These are phyloP conservation scores for Vachellia pachyceras DNA, from an alignment of 306 rosid species.

Conservation along the genomic window DNA sequence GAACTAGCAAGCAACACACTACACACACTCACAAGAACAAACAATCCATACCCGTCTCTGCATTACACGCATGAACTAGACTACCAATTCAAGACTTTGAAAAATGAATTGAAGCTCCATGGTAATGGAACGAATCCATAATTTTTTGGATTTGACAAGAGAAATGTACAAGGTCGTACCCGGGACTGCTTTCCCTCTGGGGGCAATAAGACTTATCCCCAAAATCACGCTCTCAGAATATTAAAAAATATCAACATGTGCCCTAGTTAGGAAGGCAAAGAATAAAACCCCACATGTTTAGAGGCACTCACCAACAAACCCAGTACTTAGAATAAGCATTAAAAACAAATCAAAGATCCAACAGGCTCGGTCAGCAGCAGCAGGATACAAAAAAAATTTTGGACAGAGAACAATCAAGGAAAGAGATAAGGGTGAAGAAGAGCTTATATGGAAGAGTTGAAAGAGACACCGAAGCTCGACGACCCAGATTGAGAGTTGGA, in stretches of 20 bases:
- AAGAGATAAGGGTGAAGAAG: slow-evolving; percentile 22
- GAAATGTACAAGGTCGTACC: slow-evolving; percentile 36
- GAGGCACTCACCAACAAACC: slow-evolving; percentile 58
- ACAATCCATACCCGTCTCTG: slow-evolving; percentile 37
- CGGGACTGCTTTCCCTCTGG: slow-evolving; percentile 39
- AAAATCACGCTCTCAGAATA: slow-evolving; percentile 52
- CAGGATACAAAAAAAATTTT: slow-evolving; percentile 44
- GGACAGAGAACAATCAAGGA: neutral
- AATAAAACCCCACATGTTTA: slow-evolving; percentile 67
- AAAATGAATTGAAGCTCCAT: slow-evolving; percentile 33
- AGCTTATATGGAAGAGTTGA: slow-evolving; percentile 37
- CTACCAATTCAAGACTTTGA: slow-evolving; percentile 12
- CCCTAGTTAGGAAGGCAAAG: slow-evolving; percentile 59
- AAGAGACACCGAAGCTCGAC: slow-evolving; percentile 37
- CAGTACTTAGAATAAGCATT: slow-evolving; percentile 42
- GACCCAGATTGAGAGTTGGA: slow-evolving; percentile 47
- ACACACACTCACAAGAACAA: slow-evolving; percentile 37
- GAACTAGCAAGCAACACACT: slow-evolving; percentile 33
- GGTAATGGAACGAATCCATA: slow-evolving; percentile 1
- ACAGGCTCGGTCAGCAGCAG: slow-evolving; percentile 54
- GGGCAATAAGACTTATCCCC: slow-evolving; percentile 60
- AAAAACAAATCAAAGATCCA: slow-evolving; percentile 49
- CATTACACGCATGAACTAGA: slow-evolving; percentile 33
- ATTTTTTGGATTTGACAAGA: slow-evolving; percentile 30
- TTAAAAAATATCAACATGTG: slow-evolving; percentile 45